Evolutionary conservation across 225 moss, liverwort and hornwort genomes (phyloP).

Genomic region (Antitrichia curtipendula): DNA sequence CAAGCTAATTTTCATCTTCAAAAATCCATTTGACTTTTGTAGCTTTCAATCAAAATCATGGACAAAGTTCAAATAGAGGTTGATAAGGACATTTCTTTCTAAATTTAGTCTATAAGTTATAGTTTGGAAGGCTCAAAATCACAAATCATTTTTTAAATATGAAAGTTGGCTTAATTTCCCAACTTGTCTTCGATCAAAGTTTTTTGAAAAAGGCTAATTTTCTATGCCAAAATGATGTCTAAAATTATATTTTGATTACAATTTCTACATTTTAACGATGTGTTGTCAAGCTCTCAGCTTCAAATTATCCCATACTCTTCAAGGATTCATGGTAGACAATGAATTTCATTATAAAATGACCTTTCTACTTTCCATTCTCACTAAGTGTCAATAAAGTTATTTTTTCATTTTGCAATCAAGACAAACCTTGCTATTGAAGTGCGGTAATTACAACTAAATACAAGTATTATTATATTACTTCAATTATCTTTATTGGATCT

Average conservation of each 20-base stretch:
- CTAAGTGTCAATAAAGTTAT: neutral
- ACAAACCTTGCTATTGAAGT: too few relatives aligned
- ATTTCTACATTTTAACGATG: neutral
- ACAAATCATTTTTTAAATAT: rapidly evolving
- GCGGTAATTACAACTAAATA: too few relatives aligned
- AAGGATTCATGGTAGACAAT: neutral
- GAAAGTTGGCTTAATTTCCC: neutral
- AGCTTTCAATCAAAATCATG: neutral
- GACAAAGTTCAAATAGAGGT: neutral
- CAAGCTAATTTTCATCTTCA: neutral
- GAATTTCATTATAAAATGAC: neutral
- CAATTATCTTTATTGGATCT: neutral
- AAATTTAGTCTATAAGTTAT: rapidly evolving
- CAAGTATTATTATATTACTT: neutral
- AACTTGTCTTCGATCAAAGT: rapidly evolving
- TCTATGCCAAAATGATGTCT: neutral
- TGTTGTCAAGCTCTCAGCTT: neutral
- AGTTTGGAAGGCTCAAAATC: neutral
- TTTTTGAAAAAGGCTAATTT: neutral
- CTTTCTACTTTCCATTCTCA: neutral
- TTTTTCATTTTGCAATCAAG: neutral
- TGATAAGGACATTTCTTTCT: rapidly evolving
- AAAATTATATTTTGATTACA: neutral
- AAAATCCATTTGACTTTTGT: neutral
- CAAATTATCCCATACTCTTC: neutral